These are phyloP conservation scores for Typha latifolia DNA, from an alignment of 176 grass and related monocot genomes.

Conservation along the genomic window DNA sequence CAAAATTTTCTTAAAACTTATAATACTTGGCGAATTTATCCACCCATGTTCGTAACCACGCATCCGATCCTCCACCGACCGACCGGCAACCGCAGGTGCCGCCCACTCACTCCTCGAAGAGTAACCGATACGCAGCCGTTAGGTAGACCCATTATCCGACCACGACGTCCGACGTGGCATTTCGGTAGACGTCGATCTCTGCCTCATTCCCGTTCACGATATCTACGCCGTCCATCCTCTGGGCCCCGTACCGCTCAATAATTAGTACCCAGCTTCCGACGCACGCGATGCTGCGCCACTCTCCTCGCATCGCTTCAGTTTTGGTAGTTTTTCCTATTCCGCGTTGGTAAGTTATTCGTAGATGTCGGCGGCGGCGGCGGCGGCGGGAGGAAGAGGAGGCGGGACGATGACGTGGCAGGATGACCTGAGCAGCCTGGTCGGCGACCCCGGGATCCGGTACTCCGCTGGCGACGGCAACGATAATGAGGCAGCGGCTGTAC, in stretches of 20 bases:
- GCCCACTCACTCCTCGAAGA: not conserved
- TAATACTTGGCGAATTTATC: not conserved
- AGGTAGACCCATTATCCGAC: not conserved
- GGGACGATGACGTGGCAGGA: conserved; percentile 91
- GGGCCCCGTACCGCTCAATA: not conserved
- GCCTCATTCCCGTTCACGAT: too few relatives aligned
- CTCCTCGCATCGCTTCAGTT: not conserved
- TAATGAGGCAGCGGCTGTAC: not conserved
- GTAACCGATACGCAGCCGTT: conserved; percentile 31
- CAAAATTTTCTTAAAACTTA: too few relatives aligned
- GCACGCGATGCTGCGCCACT: not conserved
- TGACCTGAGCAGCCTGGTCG: conserved; percentile 47
- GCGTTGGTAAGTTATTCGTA: not conserved
- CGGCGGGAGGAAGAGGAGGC: conserved; percentile 29
- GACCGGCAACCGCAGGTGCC: conserved; percentile 7
- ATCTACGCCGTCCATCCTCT: conserved; percentile 1
- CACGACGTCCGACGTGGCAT: conserved; percentile 11
- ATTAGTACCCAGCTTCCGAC: not conserved
- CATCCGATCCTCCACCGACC: not conserved
- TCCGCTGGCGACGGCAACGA: conserved; percentile 1
- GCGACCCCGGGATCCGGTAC: conserved; percentile 31
- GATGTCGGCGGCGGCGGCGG: conserved; percentile 15
- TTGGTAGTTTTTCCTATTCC: not conserved
- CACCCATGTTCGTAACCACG: not conserved
- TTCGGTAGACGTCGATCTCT: conserved; percentile 8